Conservation (phyloP, 768 basidiomycete genomes). For the Rubroboletus pulcherrimus region DNA sequence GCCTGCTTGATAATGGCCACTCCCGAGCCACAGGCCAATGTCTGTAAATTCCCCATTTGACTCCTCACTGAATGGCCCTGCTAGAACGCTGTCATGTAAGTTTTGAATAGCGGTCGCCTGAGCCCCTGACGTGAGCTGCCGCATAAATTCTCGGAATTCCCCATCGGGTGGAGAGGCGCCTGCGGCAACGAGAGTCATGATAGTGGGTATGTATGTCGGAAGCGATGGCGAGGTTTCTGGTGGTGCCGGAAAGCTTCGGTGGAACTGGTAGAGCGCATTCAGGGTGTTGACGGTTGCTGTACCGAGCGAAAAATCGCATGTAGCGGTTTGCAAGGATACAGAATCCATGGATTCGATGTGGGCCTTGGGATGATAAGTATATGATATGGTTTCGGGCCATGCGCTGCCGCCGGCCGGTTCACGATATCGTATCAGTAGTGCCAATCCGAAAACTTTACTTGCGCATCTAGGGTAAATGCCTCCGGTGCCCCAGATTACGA, state of each 20-base stretch:
- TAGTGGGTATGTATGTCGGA: conserved; percentile 15
- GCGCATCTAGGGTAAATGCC: no score
- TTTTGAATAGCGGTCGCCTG: conserved; percentile 36
- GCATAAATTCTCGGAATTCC: conserved; percentile 7
- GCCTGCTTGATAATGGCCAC: conserved; percentile 32
- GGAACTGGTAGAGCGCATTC: conserved; percentile 1
- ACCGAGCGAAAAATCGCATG: not conserved
- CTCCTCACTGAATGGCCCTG: conserved; percentile 47
- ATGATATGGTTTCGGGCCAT: no score
- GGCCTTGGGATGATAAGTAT: no score
- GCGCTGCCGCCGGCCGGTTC: no score
- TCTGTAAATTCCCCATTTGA: conserved; percentile 52
- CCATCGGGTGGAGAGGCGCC: conserved; percentile 3
- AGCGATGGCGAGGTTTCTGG: not conserved
- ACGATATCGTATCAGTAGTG: no score
- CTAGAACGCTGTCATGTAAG: conserved; percentile 50
- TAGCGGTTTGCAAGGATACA: conserved; percentile 5
- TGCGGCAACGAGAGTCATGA: conserved; percentile 10
- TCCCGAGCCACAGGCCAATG: conserved; percentile 50
- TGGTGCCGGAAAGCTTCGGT: not conserved
- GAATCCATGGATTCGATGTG: not conserved
- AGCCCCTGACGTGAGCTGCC: conserved; percentile 36
- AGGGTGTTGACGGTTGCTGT: conserved; percentile 9
- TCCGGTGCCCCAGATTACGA: no score
- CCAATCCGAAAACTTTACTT: no score